phyloP scores from a whole-genome alignment of 2,329 filamentous ascomycete genomes.

The Fusarium bactridioides region DNA sequence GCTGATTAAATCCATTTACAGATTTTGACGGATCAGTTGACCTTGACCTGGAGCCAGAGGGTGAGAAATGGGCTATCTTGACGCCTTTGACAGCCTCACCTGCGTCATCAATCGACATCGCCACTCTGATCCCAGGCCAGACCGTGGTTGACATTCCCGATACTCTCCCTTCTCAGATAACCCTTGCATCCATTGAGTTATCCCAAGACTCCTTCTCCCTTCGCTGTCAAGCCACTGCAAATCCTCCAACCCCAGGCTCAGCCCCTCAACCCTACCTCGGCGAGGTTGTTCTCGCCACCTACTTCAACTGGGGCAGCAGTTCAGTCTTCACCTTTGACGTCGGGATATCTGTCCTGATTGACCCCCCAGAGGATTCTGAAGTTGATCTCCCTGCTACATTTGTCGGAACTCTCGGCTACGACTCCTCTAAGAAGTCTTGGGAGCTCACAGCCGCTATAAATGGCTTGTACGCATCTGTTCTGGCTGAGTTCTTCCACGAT shows the following conservation, averaged over 20 bases:
- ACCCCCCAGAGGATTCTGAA: background rate
- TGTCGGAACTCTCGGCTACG: background rate
- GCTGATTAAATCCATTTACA: background rate
- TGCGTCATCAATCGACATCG: background rate
- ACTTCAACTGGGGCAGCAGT: background rate
- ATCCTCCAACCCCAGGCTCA: background rate
- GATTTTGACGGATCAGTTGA: background rate
- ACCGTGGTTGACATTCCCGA: background rate
- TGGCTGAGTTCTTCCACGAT: constrained; percentile 21
- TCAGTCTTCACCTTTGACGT: background rate
- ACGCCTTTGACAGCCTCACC: background rate
- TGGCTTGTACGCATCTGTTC: background rate
- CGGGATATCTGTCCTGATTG: background rate
- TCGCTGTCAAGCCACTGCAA: background rate
- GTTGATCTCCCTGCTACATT: background rate
- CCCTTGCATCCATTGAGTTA: background rate
- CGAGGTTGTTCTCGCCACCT: background rate
- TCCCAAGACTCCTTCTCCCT: background rate
- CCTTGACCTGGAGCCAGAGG: background rate
- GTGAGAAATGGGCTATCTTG: background rate
- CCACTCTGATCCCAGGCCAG: background rate
- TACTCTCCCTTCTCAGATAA: background rate
- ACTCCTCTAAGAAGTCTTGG: background rate
- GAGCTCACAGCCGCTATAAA: constrained; percentile 1
- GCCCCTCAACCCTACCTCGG: background rate